Conservation (phyloP, 352 stramenopile genomes). For the Phytophthora pinifolia region DNA sequence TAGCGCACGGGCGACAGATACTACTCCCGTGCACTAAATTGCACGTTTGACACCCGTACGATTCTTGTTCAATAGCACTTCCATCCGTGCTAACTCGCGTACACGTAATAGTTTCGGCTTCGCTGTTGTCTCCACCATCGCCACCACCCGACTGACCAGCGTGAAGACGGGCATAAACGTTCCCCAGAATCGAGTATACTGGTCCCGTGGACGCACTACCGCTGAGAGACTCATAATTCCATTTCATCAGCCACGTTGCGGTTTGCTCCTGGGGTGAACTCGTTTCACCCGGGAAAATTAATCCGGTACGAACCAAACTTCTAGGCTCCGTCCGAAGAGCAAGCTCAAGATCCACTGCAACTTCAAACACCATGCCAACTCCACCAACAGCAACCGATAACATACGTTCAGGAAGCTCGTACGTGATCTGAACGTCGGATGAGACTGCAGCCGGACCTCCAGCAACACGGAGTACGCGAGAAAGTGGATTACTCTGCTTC, state of each 20-base stretch:
- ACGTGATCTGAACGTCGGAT: slow-evolving; percentile 40
- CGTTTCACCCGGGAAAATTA: slow-evolving; percentile 45
- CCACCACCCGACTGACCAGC: slow-evolving; percentile 12
- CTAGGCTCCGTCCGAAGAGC: slow-evolving; percentile 38
- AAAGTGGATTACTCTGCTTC: slow-evolving; percentile 39
- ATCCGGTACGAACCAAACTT: slow-evolving; percentile 37
- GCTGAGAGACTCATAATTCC: slow-evolving; percentile 35
- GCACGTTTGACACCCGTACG: slow-evolving; percentile 84
- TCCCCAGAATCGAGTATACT: slow-evolving; percentile 35
- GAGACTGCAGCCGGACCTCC: slow-evolving; percentile 13
- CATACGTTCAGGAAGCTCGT: slow-evolving; percentile 42
- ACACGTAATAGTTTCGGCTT: slow-evolving; percentile 42
- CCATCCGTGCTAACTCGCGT: slow-evolving; percentile 75
- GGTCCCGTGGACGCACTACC: slow-evolving; percentile 9
- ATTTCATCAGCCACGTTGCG: slow-evolving; percentile 27
- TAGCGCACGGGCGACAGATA: slow-evolving; percentile 70
- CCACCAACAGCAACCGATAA: slow-evolving; percentile 45
- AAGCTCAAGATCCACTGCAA: slow-evolving; percentile 54
- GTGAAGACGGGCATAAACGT: slow-evolving; percentile 41
- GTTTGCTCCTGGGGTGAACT: slow-evolving; percentile 7
- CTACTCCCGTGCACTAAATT: slow-evolving; percentile 64
- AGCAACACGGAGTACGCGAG: slow-evolving; percentile 35
- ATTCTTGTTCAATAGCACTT: slow-evolving; percentile 76
- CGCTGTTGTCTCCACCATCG: slow-evolving; percentile 12
- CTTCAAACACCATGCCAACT: slow-evolving; percentile 46